Base-by-base conservation (phyloP, 805 yeast genomes). In the Schizosaccharomyces pombe region DNA sequence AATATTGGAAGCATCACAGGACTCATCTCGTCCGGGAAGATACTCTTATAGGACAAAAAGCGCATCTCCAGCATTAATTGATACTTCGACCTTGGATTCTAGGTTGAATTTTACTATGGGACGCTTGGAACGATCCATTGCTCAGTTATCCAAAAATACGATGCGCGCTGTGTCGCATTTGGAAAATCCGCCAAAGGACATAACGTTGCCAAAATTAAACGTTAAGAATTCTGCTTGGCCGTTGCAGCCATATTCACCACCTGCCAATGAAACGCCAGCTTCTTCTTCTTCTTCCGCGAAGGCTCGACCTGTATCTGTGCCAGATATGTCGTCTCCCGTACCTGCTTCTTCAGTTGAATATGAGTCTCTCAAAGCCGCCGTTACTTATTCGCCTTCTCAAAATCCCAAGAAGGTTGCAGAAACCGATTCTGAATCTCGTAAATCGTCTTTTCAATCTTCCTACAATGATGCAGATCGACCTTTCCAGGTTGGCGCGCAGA, bases 151-250 rank as follows among this genome's bases (percentile, higher is more conserved):
- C 19, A 43, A 43, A 22, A 43, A 43, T 26, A 43, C 49, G 26
- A 43, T 43, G 49, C 28, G 49, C 3, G 49, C 49, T 26, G 49
- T 43, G 14, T 43, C 49, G 9, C 49, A 43, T 22, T 26, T 43
- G 28, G 49, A 43, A 22, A 43, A 43, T 22, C 30, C 49, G 14
- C 49, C 49, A 16, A 6, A 16, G 5, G 28, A 19, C 26, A 26
- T 43, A 2, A 5, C 31, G 14, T 14, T 43, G 14, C 49, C 49
- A 3, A 22, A 19, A 2, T 14, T 43, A 6, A 43, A 37, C 22
- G 22, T 11, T n/a, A 43, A 43, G 14, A 28, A 26, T 26, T n/a
- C 49, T 43, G 49, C 49, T 22, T 43, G 49, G 49, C 49, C 49
- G 4, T 26, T 43, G 28, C 49, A 19, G 12, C 30, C 19, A 8